Evolutionary conservation across 1,284 basidiomycete genomes (phyloP), one percentile per base, ranked within the genome.

Genomic region (Pascua guehoae): DNA sequence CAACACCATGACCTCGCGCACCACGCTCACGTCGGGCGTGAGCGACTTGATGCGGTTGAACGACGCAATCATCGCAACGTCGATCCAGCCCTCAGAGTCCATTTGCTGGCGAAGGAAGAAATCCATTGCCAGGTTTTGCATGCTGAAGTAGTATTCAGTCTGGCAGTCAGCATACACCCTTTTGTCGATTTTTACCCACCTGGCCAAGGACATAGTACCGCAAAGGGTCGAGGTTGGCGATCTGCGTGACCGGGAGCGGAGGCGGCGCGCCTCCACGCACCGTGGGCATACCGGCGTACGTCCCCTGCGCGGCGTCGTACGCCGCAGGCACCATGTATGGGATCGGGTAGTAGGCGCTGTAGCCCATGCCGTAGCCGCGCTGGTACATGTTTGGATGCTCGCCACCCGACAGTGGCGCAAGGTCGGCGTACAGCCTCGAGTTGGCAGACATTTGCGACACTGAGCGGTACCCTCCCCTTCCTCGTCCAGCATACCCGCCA

Each of bases 51-150:
- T 83, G 44, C 92, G 86, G 67, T 89, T 91, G 81, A 95, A 96
- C 11, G 88, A 88, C 5, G 88, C 88, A 55, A 96, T 82, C 55
- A 91, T 79, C 11, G 82, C 66, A 45, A 94, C 87, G 17, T 87
- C 83, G 54, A 96, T 87, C 90, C 91, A 96, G 15, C 92, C 92
- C 60, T 84, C 81, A 4, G 84, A 81, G 71, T 95, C 90, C 92
- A 96, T 94, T 91, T 95, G 81, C 74, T 86, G 82, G 55, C 89
- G 82, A 41, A 95, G 79, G 78, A 83, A 93, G 64, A 88, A 83
- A 74, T 95, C 91, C 72, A 85, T 84, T 16, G 84, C 87, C 77
- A 95, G 81, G 71, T 94, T 94, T 68, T 94, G 86, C 58, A 86
- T 81, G 68, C 88, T 89, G 61, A 94, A 81, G 77, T 93, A 94